Evolutionary conservation across 257 asterid genomes (phyloP).

Genomic region (Solanum phureja): DNA sequence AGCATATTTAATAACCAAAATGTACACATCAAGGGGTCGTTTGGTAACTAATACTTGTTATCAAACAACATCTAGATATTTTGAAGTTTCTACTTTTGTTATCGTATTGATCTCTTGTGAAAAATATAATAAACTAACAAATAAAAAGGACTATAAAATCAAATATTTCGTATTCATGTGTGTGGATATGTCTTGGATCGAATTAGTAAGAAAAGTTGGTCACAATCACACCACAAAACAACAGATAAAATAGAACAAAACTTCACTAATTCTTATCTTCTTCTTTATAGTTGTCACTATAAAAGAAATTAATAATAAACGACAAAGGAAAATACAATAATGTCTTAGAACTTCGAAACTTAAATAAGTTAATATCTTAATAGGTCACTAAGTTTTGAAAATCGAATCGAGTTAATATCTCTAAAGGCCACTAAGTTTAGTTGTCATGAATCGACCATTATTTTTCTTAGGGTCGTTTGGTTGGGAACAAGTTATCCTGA

Average conservation of each 20-base stretch:
- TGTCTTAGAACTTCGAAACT: neutral
- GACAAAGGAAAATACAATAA: neutral
- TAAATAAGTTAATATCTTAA: too few relatives aligned
- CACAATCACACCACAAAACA: neutral
- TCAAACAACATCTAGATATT: neutral
- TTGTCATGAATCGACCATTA: too few relatives aligned
- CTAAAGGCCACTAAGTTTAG: too few relatives aligned
- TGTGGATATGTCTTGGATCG: neutral
- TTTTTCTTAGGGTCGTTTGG: too few relatives aligned
- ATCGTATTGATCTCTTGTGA: neutral
- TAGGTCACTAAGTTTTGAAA: too few relatives aligned
- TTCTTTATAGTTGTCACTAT: neutral
- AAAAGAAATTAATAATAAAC: neutral
- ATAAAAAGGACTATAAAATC: neutral
- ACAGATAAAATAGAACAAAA: neutral
- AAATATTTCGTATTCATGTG: neutral
- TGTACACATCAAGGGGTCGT: too few relatives aligned
- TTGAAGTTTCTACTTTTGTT: neutral
- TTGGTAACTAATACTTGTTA: too few relatives aligned
- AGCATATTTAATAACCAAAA: too few relatives aligned
- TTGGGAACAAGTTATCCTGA: too few relatives aligned
- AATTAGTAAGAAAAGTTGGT: neutral
- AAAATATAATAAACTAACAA: neutral
- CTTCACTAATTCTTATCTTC: neutral
- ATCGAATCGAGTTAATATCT: too few relatives aligned